These are phyloP conservation scores for Scalesia atractyloides DNA, from an alignment of 129 eudicot genomes.

Conservation along the genomic window DNA sequence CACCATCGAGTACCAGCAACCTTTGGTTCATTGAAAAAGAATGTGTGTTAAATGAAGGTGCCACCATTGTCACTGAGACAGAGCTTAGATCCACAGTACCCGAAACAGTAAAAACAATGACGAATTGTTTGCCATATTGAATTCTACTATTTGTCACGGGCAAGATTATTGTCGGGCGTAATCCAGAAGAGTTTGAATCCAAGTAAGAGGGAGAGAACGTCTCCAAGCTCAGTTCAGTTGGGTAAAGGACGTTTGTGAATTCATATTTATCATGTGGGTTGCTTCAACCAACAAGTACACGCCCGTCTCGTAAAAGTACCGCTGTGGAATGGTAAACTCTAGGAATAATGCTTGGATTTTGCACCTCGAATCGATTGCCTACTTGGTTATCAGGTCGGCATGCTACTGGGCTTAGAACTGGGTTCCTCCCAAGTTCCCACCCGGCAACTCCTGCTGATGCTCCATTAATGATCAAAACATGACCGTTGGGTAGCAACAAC, in stretches of 20 bases:
- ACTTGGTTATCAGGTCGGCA: background rate
- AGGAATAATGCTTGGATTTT: background rate
- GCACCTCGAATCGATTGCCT: background rate
- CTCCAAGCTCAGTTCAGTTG: constrained; percentile 1
- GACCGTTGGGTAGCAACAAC: constrained; percentile 8
- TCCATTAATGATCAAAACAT: background rate
- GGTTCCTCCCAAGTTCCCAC: constrained; percentile 5
- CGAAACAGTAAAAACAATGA: background rate
- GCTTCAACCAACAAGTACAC: constrained; percentile 6
- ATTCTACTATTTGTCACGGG: background rate
- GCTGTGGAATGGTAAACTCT: background rate
- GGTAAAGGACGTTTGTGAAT: background rate
- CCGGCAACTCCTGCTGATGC: background rate
- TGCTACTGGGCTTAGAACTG: background rate
- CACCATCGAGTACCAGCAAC: background rate
- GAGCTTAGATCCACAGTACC: background rate
- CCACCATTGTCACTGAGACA: constrained; percentile 10
- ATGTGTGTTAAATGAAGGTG: constrained; percentile 18
- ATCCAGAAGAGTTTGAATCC: constrained; percentile 23
- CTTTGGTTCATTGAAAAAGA: constrained; percentile 15
- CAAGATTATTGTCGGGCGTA: constrained; percentile 3
- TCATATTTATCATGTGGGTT: background rate
- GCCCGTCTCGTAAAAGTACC: background rate
- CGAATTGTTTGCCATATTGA: background rate
- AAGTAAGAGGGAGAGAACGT: constrained; percentile 9